Evolutionary conservation across 2,329 filamentous ascomycete species (phyloP), one percentile per base, ranked within the genome.

Genomic region (Alternaria atra): DNA sequence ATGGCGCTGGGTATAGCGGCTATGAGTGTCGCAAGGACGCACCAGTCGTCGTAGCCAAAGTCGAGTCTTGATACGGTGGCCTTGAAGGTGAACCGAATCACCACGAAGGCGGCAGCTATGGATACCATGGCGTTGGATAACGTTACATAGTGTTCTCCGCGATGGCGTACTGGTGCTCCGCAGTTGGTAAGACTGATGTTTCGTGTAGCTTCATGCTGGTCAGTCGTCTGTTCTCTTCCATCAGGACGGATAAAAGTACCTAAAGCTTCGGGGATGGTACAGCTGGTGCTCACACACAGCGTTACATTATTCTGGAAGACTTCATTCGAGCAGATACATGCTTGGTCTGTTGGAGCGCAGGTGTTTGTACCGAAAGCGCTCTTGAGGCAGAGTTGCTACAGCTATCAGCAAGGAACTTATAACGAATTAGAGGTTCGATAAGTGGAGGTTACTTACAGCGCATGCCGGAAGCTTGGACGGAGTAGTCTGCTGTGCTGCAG

Each of bases 111-210:
- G 0, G 77, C 53, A 10, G 80, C 76, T 5, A 81, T 51, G 8
- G 71, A 64, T 4, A 75, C 72, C 46, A 80, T 77, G 6, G 64
- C 67, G 15, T 80, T 70, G 13, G 76, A 79, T 2, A 78, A 48
- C 17, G 71, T 65, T 3, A 73, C 75, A 39, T 81, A 77, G 6
- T 70, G 40, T 6, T 68, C 67, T 7, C 74, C 76, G 40, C 73
- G 73, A 58, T 81, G 71, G n/a, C 80, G 75, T 20, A 80, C 58
- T 1, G 80, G 79, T 12, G 72, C 74, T 17, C 73, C 73, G 54
- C 82, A 84, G 25, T 69, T 72, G 12, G 77, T 76, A 13, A 71
- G 63, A 2, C 80, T 82, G 58, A 77, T 71, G 61, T 82, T 82
- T 62, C 81, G 80, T 5, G 78, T 80, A 13, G 72, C 79, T 80